Evolutionary conservation across 768 basidiomycete genomes (phyloP), one percentile per base, ranked within the genome.

Genomic region (Saitozyma podzolica): DNA sequence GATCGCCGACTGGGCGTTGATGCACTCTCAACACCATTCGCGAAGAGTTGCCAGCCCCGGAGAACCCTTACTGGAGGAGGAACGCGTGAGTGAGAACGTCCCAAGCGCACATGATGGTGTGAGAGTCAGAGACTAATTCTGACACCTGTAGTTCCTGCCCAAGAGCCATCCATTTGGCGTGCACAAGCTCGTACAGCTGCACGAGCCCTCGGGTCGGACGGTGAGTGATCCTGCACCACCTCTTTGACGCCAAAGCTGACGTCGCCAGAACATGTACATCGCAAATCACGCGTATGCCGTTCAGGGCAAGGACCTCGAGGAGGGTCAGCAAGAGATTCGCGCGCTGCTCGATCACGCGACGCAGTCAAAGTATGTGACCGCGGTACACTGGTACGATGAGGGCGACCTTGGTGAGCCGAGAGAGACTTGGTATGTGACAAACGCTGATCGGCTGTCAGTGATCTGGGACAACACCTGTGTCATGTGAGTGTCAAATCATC

Each of bases 401-500:
- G 65, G 65, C 9, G 65, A 67, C 52, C 58, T 67, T 9, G 65
- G 64, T 65, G 41, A 51, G 64, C 57, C n/a, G 8, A 53, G 19
- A 29, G 29, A 2, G 29, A 29, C 29, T 29, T 29, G 29, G 29
- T 29, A 29, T 29, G 29, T 14, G 29, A 43, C 45, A 14, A 49
- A 16, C 13, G 47, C 42, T 47, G 19, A 50, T 6, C 9, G 47
- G 37, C 40, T 6, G 20, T 54, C 7, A 65, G 64, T 67, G 37
- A 60, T 67, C 37, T 67, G 65, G 65, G 65, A 67, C 62, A 67
- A 67, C 42, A 67, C 65, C 29, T 63, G 65, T 56, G 65, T 67
- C 5, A 56, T 67, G 56, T 29, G 29, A 29, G 29, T 29, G 29
- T 2, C 29, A 29, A 29, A 5, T 5, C 29, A 29, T 60, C 43